Percentiles rank a stretch among this genome's conserved stretches.
phyloP scores from a whole-genome alignment of 2,329 filamentous ascomycete genomes.

The Penicillium brevicompactum region DNA sequence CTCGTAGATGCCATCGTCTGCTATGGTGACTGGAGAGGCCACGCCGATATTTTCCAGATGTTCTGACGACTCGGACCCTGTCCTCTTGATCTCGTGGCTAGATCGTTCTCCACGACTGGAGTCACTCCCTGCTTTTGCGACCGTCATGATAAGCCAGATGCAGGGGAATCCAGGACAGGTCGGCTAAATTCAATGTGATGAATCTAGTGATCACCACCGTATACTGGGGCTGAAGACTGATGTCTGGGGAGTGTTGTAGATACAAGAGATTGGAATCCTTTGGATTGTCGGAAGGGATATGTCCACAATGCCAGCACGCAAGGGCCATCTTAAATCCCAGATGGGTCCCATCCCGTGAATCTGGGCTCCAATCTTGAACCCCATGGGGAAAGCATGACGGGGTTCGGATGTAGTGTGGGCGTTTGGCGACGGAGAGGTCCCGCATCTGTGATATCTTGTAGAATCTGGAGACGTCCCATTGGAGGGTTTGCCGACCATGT shows the following conservation, averaged over 20 bases:
- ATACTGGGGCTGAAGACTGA: neutral
- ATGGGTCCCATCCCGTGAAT: neutral
- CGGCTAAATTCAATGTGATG: neutral
- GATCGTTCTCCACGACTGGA: neutral
- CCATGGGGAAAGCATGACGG: constrained; percentile 8
- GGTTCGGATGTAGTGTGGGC: constrained; percentile 4
- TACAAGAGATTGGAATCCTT: neutral
- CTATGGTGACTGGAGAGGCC: neutral
- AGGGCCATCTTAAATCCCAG: neutral
- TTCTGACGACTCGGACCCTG: constrained; percentile 6
- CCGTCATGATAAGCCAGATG: neutral
- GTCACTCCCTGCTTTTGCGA: neutral
- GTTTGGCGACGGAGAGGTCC: constrained; percentile 1
- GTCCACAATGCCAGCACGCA: neutral
- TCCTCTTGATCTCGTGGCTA: constrained; percentile 5
- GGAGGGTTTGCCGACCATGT: neutral
- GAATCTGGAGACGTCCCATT: neutral
- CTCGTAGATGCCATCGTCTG: neutral
- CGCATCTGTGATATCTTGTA: neutral
- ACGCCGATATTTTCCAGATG: constrained; percentile 17
- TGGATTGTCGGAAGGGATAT: neutral
- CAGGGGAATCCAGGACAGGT: neutral
- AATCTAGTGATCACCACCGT: neutral
- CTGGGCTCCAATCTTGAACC: constrained; percentile 1
- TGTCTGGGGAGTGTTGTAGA: neutral